phyloP scores from a whole-genome alignment of 805 yeast genomes.

The Metschnikowia picachoensis region DNA sequence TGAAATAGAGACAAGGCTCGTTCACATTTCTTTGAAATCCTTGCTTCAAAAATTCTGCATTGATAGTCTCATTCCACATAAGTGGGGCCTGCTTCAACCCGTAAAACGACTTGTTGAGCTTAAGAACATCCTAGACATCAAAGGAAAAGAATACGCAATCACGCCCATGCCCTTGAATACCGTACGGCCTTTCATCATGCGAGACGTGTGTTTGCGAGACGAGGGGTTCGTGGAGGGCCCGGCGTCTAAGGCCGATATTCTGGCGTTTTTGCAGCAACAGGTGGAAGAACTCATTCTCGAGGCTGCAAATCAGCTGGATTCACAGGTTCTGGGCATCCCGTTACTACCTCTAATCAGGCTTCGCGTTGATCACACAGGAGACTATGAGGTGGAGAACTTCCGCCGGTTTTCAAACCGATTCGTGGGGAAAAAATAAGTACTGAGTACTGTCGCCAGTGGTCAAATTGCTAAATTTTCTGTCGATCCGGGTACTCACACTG shows the following conservation, averaged over 20 bases:
- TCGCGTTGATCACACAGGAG: slow-evolving; percentile 85
- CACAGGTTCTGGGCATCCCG: not conserved
- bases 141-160: slow-evolving; percentile 51
- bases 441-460: too few relatives aligned
- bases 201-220: slow-evolving; percentile 52
- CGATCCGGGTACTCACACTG: too few relatives aligned
- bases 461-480: too few relatives aligned
- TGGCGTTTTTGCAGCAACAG: slow-evolving; percentile 53
- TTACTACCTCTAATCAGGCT: slow-evolving; percentile 71
- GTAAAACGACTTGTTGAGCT: too few relatives aligned
- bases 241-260: slow-evolving; percentile 57
- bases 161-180: slow-evolving; percentile 64
- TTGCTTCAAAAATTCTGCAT: too few relatives aligned
- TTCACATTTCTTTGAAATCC: too few relatives aligned
- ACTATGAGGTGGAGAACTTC: slow-evolving; percentile 88
- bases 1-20: too few relatives aligned
- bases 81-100: too few relatives aligned
- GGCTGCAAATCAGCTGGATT: slow-evolving; percentile 38
- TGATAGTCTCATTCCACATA: too few relatives aligned
- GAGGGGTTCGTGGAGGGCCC: slow-evolving; percentile 57
- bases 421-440: slow-evolving; percentile 82
- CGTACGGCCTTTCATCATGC: slow-evolving; percentile 79
- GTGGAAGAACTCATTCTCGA: slow-evolving; percentile 64
- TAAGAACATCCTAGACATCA: slow-evolving; percentile 61
- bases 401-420: slow-evolving; percentile 84